phyloP scores from a whole-genome alignment of 2,329 filamentous ascomycete genomes.

The Furcasterigmium furcatum region DNA sequence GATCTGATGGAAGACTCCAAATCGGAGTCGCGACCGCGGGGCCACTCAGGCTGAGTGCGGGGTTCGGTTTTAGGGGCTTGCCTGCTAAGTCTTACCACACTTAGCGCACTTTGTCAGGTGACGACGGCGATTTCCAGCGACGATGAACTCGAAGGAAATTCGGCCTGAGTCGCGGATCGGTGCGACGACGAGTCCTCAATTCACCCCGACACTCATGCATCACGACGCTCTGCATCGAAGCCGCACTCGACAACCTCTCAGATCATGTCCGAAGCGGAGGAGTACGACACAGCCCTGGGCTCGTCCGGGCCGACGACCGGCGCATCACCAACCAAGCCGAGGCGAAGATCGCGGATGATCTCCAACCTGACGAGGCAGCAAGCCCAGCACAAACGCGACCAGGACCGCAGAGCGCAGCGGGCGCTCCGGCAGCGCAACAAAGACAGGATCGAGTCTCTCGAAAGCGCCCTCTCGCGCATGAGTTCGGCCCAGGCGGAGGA shows the following conservation, averaged over 20 bases:
- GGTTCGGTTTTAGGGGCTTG: not conserved
- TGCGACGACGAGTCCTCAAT: not conserved
- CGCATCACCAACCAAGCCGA: not conserved
- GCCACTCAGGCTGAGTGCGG: not conserved
- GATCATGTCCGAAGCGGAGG: not conserved
- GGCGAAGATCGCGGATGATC: not conserved
- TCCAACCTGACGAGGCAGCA: constrained; percentile 1
- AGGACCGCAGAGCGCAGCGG: constrained; percentile 1
- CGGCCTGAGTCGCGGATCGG: not conserved
- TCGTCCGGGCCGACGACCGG: not conserved
- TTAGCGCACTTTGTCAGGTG: not conserved
- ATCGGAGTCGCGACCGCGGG: not conserved
- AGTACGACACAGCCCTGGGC: not conserved
- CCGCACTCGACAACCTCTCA: not conserved
- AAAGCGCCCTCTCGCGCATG: not conserved
- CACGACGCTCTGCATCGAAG: not conserved
- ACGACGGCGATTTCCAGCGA: not conserved
- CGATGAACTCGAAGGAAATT: not conserved
- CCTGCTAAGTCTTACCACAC: not conserved
- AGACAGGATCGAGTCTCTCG: not conserved
- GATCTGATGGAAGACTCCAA: not conserved
- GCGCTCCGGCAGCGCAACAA: not conserved
- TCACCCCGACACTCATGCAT: not conserved
- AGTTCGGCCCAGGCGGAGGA: not conserved
- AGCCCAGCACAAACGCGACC: constrained; percentile 1